Percentiles rank a stretch among this genome's conserved stretches.
These are phyloP conservation scores for Chlorella variabilis DNA, from an alignment of 163 green algal species.

Conservation along the genomic window DNA sequence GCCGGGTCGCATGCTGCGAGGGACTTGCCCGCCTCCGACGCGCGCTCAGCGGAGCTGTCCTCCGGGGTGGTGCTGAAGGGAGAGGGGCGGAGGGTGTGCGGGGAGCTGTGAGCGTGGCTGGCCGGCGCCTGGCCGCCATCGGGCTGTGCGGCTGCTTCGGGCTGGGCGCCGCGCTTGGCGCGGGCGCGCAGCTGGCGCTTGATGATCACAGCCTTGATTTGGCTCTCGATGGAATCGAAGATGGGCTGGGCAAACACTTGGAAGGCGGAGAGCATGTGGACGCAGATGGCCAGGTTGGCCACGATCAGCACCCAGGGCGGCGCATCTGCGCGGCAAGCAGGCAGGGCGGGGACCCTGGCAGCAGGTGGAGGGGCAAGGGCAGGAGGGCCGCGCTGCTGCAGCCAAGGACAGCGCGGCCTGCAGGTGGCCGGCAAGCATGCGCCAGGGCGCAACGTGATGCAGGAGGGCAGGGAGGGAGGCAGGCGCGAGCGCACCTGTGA, in stretches of 20 bases:
- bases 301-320: conserved; percentile 46
- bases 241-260: conserved; percentile 41
- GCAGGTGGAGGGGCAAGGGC: too few relatives aligned
- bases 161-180: too few relatives aligned
- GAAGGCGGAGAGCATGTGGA: conserved; percentile 47
- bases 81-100: too few relatives aligned
- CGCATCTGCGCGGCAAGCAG: conserved; percentile 16
- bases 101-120: too few relatives aligned
- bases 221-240: conserved; percentile 35
- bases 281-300: conserved; percentile 44
- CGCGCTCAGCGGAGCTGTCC: neutral
- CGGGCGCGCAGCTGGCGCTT: neutral
- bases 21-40: neutral
- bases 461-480: too few relatives aligned
- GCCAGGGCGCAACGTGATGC: too few relatives aligned
- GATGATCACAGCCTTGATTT: conserved; percentile 32
- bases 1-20: too few relatives aligned
- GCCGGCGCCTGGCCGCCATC: too few relatives aligned
- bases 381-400: too few relatives aligned
- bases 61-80: conserved; percentile 1
- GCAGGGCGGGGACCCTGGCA: too few relatives aligned
- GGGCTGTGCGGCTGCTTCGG: neutral
- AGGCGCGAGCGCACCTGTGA: neutral
- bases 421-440: too few relatives aligned
- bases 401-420: too few relatives aligned